phyloP scores from a whole-genome alignment of 495 filamentous ascomycete genomes.

The Monascus purpureus region DNA sequence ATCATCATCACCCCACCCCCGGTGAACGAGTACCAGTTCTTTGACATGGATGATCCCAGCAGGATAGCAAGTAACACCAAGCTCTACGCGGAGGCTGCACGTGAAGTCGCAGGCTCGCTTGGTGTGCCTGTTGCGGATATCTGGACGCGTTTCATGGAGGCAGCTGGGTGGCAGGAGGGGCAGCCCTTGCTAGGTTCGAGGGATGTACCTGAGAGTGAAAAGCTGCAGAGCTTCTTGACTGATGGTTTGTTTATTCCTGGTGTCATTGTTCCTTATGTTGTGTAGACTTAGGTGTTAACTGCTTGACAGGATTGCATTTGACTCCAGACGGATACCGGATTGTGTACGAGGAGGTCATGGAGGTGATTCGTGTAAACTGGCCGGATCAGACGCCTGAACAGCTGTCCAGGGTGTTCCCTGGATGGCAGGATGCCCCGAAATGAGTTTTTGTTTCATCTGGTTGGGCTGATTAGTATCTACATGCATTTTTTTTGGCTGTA shows the following conservation, averaged over 20 bases:
- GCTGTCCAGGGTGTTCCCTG: conserved; percentile 38
- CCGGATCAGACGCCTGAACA: conserved; percentile 43
- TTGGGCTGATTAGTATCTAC: no score
- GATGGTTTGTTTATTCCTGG: conserved; percentile 38
- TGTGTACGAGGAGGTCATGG: conserved; percentile 41
- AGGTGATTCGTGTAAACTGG: conserved; percentile 37
- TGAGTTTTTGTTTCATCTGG: no score
- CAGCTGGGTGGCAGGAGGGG: conserved; percentile 47
- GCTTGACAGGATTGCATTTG: conserved; percentile 45
- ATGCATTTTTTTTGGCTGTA: no score
- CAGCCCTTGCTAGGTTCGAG: conserved; percentile 38
- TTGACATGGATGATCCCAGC: conserved; percentile 32
- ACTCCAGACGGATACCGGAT: conserved; percentile 45
- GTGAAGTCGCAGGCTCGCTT: conserved; percentile 48
- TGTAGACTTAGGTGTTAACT: conserved; percentile 4
- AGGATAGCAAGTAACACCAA: conserved; percentile 51
- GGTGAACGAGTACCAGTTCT: conserved; percentile 58
- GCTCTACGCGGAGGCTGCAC: conserved; percentile 54
- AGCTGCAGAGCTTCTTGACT: conserved; percentile 36
- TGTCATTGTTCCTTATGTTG: neutral
- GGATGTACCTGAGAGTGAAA: conserved; percentile 30
- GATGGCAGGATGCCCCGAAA: conserved; percentile 36
- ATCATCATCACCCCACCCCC: conserved; percentile 70
- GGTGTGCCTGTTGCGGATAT: conserved; percentile 59
- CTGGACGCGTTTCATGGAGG: conserved; percentile 56